Percentiles rank a stretch among this genome's conserved stretches.
Evolutionary conservation across 176 grass and related monocot genomes (phyloP).

Genomic region (Pontederia crassipes): DNA sequence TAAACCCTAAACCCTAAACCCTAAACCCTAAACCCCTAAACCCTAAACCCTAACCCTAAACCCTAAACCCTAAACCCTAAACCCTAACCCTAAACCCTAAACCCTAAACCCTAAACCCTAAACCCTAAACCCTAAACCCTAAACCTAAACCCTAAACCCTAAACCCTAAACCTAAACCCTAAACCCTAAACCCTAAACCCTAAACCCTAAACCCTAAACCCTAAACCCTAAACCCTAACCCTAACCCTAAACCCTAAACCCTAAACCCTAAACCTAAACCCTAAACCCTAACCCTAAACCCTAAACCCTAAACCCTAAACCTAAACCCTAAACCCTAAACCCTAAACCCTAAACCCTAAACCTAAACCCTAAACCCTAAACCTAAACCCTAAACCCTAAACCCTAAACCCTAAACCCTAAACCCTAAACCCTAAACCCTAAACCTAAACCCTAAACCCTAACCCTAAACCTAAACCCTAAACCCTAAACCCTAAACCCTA

Average conservation of each 20-base stretch:
- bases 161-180: conserved; percentile 12
- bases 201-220: conserved; percentile 11
- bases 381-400: conserved; percentile 23
- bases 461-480: conserved; percentile 18
- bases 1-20: conserved; percentile 11
- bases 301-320: no score
- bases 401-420: conserved; percentile 24
- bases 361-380: conserved; percentile 20
- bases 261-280: no score
- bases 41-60: neutral
- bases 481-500: conserved; percentile 15
- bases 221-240: no score
- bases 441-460: conserved; percentile 17
- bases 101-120: conserved; percentile 11
- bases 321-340: conserved; percentile 9
- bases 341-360: conserved; percentile 19
- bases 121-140: neutral
- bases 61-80: conserved; percentile 11
- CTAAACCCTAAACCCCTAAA: conserved; percentile 11
- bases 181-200: conserved; percentile 12
- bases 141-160: conserved; percentile 9
- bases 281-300: no score
- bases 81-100: conserved; percentile 1
- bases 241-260: no score
- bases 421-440: conserved; percentile 19